Conservation (phyloP, 768 basidiomycete genomes). For the Boletus fagicola region DNA sequence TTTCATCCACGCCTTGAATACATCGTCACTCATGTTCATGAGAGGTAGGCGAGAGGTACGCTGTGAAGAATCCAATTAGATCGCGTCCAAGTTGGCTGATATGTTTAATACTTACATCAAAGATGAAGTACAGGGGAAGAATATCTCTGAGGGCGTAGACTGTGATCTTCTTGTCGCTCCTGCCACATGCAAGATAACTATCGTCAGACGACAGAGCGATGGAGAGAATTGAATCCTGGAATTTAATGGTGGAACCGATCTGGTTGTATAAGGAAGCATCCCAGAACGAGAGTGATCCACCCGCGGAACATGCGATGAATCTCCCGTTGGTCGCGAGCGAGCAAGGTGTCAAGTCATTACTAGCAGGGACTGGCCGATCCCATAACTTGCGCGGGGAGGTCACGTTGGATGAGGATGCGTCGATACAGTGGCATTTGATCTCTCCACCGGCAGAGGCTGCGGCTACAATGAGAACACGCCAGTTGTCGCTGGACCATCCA, state of each 20-base stretch:
- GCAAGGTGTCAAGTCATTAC: neutral
- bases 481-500: neutral
- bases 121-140: neutral
- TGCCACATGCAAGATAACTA: neutral
- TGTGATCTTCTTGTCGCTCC: neutral
- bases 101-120: constrained; percentile 3
- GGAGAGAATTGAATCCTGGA: neutral
- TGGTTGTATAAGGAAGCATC: neutral
- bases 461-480: neutral
- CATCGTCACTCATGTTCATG: neutral
- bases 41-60: constrained; percentile 1
- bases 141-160: neutral
- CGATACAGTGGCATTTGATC: no score
- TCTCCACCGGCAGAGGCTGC: fast-evolving
- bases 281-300: neutral
- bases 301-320: neutral
- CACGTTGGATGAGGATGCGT: neutral
- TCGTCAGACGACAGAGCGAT: neutral
- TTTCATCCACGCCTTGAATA: constrained; percentile 7
- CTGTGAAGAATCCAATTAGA: neutral
- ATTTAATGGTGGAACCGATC: neutral
- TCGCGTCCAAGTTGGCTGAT: neutral
- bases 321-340: neutral
- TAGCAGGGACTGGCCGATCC: neutral
- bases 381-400: no score